Evolutionary conservation across 139 green algal species (phyloP).

Genomic region (Gonium pectorale): DNA sequence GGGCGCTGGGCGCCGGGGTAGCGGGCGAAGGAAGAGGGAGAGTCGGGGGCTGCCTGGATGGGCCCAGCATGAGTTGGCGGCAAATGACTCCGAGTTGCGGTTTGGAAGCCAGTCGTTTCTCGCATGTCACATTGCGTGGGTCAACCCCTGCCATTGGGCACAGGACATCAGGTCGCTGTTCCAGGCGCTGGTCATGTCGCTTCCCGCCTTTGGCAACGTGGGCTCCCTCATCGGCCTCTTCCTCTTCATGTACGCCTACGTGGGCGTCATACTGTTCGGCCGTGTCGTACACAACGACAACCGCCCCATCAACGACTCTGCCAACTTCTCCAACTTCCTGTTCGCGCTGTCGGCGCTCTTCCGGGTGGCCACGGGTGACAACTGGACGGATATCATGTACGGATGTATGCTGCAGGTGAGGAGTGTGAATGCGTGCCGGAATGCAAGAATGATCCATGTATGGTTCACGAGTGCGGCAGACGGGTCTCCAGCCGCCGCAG

Average conservation of each 20-base stretch:
- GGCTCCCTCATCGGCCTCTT: slow-evolving; percentile 78
- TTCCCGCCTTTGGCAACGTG: slow-evolving; percentile 86
- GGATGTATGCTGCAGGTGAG: slow-evolving; percentile 61
- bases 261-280: slow-evolving; percentile 69
- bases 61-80: too few relatives aligned
- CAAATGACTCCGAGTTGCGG: too few relatives aligned
- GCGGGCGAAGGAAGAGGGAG: background rate
- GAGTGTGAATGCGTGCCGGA: too few relatives aligned
- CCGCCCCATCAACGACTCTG: slow-evolving; percentile 66
- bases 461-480: too few relatives aligned
- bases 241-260: slow-evolving; percentile 87
- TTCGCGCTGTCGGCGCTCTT: slow-evolving; percentile 70
- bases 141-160: background rate
- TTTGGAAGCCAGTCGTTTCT: too few relatives aligned
- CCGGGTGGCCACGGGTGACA: slow-evolving; percentile 74
- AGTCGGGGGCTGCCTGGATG: too few relatives aligned
- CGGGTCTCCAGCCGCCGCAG: too few relatives aligned
- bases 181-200: slow-evolving; percentile 77
- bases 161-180: slow-evolving; percentile 72
- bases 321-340: slow-evolving; percentile 78
- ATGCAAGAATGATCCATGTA: too few relatives aligned
- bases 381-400: slow-evolving; percentile 76
- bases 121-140: too few relatives aligned
- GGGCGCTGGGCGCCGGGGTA: background rate
- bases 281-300: background rate